phyloP scores from a whole-genome alignment of 306 rosid genomes.

The Acacia melanoxylon region DNA sequence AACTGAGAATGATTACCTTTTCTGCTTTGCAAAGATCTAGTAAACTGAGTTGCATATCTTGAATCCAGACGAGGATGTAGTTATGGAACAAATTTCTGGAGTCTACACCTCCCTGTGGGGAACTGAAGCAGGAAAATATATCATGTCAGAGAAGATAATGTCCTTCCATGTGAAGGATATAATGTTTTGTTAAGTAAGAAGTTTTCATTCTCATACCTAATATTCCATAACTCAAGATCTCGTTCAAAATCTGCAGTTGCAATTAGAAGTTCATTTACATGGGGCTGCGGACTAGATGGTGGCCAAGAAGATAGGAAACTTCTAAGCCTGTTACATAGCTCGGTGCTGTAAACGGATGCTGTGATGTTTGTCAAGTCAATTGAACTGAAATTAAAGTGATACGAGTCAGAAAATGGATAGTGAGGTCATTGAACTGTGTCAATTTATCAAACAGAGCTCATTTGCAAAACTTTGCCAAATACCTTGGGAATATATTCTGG shows the following conservation, averaged over 20 bases:
- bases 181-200: background rate
- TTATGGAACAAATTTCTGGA: constrained; percentile 82
- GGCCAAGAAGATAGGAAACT: constrained; percentile 88
- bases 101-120: constrained; percentile 78
- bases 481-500: constrained; percentile 92
- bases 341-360: constrained; percentile 87
- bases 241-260: constrained; percentile 92
- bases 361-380: constrained; percentile 84
- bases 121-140: constrained; percentile 45
- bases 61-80: constrained; percentile 92
- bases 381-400: constrained; percentile 65
- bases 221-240: constrained; percentile 81
- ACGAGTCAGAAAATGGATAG: constrained; percentile 39
- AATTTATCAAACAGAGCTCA: constrained; percentile 6
- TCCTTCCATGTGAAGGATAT: background rate
- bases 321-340: constrained; percentile 78
- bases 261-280: constrained; percentile 80
- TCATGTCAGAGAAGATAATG: constrained; percentile 35
- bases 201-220: constrained; percentile 60
- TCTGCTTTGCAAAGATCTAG: constrained; percentile 92
- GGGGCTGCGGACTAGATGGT: constrained; percentile 82
- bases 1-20: constrained; percentile 56
- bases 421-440: background rate
- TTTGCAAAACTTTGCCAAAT: constrained; percentile 21
- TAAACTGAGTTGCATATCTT: constrained; percentile 83